These are phyloP conservation scores for Thermomucor indicae-seudaticae DNA, from an alignment of 371 early-diverging fungal species.

Conservation along the genomic window DNA sequence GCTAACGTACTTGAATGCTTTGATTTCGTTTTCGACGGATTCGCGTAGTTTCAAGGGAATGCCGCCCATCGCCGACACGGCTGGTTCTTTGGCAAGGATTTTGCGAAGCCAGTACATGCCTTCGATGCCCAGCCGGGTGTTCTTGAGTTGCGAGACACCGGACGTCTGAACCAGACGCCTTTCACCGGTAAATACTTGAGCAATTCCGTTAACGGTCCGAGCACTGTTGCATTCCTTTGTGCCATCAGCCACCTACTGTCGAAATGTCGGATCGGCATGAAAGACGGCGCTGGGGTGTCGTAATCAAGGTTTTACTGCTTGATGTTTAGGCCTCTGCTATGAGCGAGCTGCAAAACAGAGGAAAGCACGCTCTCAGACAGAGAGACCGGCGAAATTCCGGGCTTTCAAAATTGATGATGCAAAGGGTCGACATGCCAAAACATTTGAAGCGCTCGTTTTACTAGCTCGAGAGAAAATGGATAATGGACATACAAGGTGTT, in stretches of 20 bases:
- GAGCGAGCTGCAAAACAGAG: too few species aligned
- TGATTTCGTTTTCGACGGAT: constrained; percentile 64
- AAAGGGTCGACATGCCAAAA: too few species aligned
- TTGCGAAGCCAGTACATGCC: constrained; percentile 75
- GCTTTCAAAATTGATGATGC: too few species aligned
- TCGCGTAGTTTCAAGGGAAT: constrained; percentile 54
- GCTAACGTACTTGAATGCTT: constrained; percentile 50
- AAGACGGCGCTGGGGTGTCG: too few species aligned
- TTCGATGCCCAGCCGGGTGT: constrained; percentile 72
- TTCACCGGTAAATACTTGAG: constrained; percentile 58
- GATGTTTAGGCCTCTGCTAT: too few species aligned
- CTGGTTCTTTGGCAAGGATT: constrained; percentile 55
- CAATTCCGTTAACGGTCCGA: not conserved
- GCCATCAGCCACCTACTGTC: constrained; percentile 43
- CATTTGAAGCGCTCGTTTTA: too few species aligned
- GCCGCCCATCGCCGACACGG: constrained; percentile 73
- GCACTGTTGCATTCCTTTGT: too few species aligned
- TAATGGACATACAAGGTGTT: too few species aligned
- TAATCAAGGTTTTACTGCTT: too few species aligned
- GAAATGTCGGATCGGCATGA: constrained; percentile 61
- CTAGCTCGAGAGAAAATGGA: too few species aligned
- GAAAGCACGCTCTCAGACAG: too few species aligned
- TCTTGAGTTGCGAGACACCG: constrained; percentile 58
- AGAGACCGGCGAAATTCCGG: too few species aligned
- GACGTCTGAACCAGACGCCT: constrained; percentile 56